phyloP scores from a whole-genome alignment of 257 asterid genomes.

The Nicotiana benthamiana region DNA sequence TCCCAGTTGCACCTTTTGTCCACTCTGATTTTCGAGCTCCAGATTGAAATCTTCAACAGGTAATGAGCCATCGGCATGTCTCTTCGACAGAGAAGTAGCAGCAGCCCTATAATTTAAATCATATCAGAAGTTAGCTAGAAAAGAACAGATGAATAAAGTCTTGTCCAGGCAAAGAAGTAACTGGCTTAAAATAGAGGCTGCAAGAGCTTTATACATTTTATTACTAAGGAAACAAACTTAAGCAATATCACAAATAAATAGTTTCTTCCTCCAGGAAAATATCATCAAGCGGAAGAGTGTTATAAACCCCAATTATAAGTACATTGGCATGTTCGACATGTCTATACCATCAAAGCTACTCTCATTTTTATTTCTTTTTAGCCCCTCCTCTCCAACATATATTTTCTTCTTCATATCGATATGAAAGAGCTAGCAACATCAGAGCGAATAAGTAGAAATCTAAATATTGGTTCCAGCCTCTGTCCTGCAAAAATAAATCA shows the following conservation, averaged over 20 bases:
- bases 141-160: not conserved
- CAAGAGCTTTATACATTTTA: not conserved
- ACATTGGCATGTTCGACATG: not conserved
- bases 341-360: not conserved
- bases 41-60: slow-evolving; percentile 88
- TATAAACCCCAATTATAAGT: not conserved
- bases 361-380: not conserved
- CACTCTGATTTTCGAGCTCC: slow-evolving; percentile 95
- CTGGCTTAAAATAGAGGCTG: not conserved
- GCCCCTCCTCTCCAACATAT: not conserved
- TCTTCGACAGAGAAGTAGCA: slow-evolving; percentile 61
- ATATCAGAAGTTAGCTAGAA: not conserved
- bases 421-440: not conserved
- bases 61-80: slow-evolving; percentile 83
- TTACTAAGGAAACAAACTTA: not conserved
- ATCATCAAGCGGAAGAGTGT: not conserved
- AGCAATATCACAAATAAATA: not conserved
- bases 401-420: not conserved
- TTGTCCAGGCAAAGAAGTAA: not conserved
- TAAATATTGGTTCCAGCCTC: not conserved
- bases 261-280: not conserved
- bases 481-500: not conserved
- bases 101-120: slow-evolving; percentile 47
- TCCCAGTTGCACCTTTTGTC: slow-evolving; percentile 75
- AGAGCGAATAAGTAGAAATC: not conserved